These are phyloP conservation scores for Penicillium odoratum DNA, from an alignment of 495 filamentous ascomycete genomes.

Conservation along the genomic window DNA sequence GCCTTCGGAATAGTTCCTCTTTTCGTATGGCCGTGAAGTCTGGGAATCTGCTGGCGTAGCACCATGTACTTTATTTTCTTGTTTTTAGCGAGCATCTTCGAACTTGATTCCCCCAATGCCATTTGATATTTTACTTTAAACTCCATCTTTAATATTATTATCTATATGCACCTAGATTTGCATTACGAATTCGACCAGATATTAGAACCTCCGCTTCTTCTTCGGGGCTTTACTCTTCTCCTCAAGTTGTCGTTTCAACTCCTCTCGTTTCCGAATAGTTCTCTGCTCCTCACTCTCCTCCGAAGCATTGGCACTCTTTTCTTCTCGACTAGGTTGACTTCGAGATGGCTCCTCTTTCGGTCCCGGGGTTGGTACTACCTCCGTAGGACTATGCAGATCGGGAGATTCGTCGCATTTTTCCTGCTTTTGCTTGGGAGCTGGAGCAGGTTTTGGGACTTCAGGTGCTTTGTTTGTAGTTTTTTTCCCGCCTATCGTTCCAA, in stretches of 20 bases:
- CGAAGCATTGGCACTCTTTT: slow-evolving; percentile 1
- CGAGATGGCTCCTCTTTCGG: neutral
- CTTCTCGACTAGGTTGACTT: neutral
- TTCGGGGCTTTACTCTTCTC: slow-evolving; percentile 61
- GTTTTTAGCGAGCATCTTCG: neutral
- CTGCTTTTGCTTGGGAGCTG: neutral
- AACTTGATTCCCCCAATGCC: slow-evolving; percentile 3
- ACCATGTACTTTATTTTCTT: neutral
- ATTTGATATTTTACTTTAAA: slow-evolving; percentile 3
- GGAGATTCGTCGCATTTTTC: slow-evolving; percentile 15
- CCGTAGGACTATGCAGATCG: neutral
- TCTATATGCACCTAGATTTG: too few species aligned
- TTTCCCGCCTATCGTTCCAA: slow-evolving; percentile 43
- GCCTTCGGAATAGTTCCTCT: slow-evolving; percentile 9
- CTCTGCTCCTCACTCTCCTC: slow-evolving; percentile 50
- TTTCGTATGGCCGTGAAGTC: neutral
- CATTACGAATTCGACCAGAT: neutral
- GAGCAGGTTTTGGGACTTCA: neutral
- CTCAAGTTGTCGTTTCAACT: slow-evolving; percentile 65
- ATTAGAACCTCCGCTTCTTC: slow-evolving; percentile 67
- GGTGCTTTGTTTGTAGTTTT: slow-evolving; percentile 9
- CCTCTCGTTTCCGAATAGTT: slow-evolving; percentile 61
- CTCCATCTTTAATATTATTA: neutral
- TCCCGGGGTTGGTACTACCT: neutral
- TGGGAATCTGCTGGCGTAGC: neutral